Evolutionary conservation across 768 basidiomycete genomes (phyloP).

Genomic region (Lactarius indigo): DNA sequence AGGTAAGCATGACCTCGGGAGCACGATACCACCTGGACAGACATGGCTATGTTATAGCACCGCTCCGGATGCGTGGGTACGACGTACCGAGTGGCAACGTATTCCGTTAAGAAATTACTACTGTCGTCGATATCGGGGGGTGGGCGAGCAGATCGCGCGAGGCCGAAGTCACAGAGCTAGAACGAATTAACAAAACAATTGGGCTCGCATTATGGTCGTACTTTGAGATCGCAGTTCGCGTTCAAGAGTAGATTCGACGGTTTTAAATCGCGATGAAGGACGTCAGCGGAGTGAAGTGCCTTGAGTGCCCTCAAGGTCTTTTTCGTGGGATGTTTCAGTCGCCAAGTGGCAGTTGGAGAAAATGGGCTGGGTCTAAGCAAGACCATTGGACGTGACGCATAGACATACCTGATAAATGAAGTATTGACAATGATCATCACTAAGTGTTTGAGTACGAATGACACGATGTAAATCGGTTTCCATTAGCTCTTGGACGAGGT

Average conservation of each 20-base stretch:
- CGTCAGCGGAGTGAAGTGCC: conserved; percentile 91
- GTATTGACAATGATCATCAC: conserved; percentile 95
- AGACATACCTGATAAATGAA: conserved; percentile 85
- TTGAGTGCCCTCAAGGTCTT: conserved; percentile 91
- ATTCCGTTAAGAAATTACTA: conserved; percentile 87
- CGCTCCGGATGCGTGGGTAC: conserved; percentile 19
- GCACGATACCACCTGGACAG: conserved; percentile 86
- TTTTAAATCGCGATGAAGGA: conserved; percentile 93
- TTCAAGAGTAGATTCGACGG: conserved; percentile 95
- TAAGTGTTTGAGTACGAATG: conserved; percentile 89
- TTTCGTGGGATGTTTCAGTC: not conserved
- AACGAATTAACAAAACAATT: not conserved
- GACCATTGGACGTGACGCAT: conserved; percentile 8
- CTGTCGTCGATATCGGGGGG: conserved; percentile 74
- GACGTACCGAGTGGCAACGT: conserved; percentile 83
- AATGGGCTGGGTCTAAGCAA: not conserved
- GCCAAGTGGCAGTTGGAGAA: not conserved
- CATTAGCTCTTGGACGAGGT: conserved; percentile 73
- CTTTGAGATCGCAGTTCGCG: conserved; percentile 95
- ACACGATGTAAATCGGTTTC: conserved; percentile 97
- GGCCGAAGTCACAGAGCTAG: conserved; percentile 83
- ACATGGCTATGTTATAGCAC: conserved; percentile 1
- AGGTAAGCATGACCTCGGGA: conserved; percentile 97
- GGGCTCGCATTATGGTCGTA: conserved; percentile 32
- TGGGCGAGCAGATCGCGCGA: conserved; percentile 74